Evolutionary conservation across 352 stramenopile genomes (phyloP).

Genomic region (Pythium oligandrum): DNA sequence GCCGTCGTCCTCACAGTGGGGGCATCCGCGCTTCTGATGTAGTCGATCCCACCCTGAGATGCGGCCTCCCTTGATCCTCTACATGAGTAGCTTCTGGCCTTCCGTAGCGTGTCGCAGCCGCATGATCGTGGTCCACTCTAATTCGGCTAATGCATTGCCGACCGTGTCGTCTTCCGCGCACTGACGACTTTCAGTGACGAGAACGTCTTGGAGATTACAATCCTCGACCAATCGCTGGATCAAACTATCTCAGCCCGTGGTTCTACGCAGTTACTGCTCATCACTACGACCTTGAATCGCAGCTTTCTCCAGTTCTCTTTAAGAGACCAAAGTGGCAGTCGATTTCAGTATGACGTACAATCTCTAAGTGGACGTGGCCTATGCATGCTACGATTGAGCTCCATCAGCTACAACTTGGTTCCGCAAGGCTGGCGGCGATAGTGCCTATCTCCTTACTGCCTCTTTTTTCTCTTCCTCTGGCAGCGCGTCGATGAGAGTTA

Average conservation of each 20-base stretch:
- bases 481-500: constrained; percentile 3
- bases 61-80: too few species aligned
- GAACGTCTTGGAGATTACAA: constrained; percentile 16
- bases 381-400: constrained; percentile 20
- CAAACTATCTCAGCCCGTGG: background rate
- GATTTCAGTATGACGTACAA: constrained; percentile 36
- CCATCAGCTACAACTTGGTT: constrained; percentile 9
- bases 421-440: too few species aligned
- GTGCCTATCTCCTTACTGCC: constrained; percentile 9
- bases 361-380: constrained; percentile 17
- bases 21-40: too few species aligned
- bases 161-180: too few species aligned
- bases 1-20: too few species aligned
- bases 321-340: background rate
- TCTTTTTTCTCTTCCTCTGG: constrained; percentile 21
- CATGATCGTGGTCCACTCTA: too few species aligned
- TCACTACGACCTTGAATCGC: constrained; percentile 37
- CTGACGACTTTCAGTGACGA: background rate
- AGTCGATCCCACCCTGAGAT: too few species aligned
- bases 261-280: constrained; percentile 12
- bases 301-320: constrained; percentile 22
- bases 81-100: too few species aligned
- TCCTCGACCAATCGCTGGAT: constrained; percentile 7
- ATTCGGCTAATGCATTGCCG: too few species aligned
- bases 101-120: too few species aligned